Evolutionary conservation across 352 stramenopile species (phyloP), one percentile per base, ranked within the genome.

Genomic region (Phytophthora nicotianae): DNA sequence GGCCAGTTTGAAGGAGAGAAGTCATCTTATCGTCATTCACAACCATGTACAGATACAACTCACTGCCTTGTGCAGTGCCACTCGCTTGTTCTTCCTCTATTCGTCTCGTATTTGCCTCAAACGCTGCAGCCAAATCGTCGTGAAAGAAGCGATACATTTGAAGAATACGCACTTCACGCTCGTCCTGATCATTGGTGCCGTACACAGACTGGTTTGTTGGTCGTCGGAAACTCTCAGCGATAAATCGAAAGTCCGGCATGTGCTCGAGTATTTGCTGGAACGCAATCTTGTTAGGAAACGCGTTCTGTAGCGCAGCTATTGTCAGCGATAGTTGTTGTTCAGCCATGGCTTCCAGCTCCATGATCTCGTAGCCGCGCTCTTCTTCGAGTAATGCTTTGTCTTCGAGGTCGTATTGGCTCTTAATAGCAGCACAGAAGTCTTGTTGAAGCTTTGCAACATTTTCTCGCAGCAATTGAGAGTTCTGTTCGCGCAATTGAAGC

Each of bases 101-200:
- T 62, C 21, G 21, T 8, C 32, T 42, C 1, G 40, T 21, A 24
- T 19, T 42, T 17, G 47, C 42, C 20, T 79, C 72, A 58, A 82
- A 89, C 3, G 17, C 29, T 19, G 27, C 9, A 20, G 55, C 51
- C 21, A 85, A 41, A 10, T 76, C 65, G 0, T 72, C 56, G 20
- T 88, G 70, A 41, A 77, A 82, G 33, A 76, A 80, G 4, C 80
- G 71, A 47, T 86, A 74, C 17, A 83, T 74, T 53, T 85, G 67
- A 21, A 89, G 48, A 9, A 89, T 48, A 9, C 61, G 43, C 0
- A 76, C 57, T 26, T 47, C 42, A 4, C 58, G 40, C 4, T 53
- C 32, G 27, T 61, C 27, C 6, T 52, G 26, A 32, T 51, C 29
- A 16, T 20, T 35, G 11, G 4, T 33, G 7, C 35, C 50, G 19